phyloP scores from a whole-genome alignment of 2,329 filamentous ascomycete genomes.

The Clonostachys rhizophaga region DNA sequence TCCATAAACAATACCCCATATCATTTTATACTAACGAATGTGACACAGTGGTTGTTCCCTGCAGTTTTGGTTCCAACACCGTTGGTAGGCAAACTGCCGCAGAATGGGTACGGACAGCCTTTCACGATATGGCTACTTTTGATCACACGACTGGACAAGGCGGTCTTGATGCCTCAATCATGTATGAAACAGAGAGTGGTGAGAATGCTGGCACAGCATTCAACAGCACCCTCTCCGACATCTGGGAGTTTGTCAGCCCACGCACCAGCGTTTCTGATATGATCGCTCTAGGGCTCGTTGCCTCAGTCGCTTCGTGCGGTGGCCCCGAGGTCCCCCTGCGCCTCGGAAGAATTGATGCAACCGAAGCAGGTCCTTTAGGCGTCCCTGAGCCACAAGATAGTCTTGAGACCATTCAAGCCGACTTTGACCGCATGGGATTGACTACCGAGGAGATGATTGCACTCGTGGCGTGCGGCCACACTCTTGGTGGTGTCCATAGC shows the following conservation, averaged over 20 bases:
- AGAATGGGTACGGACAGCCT: slow-evolving; percentile 23
- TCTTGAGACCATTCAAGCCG: slow-evolving; percentile 11
- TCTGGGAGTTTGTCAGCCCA: slow-evolving; percentile 9
- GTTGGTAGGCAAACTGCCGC: slow-evolving; percentile 16
- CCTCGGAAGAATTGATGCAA: slow-evolving; percentile 18
- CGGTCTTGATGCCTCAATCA: slow-evolving; percentile 21
- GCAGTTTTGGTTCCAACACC: slow-evolving; percentile 10
- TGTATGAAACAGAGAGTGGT: slow-evolving; percentile 17
- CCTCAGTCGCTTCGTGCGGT: slow-evolving; percentile 17
- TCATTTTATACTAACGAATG: slow-evolving; percentile 1
- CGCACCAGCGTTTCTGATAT: slow-evolving; percentile 12
- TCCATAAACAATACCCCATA: neutral
- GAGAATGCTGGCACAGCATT: slow-evolving; percentile 21
- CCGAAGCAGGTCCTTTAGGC: slow-evolving; percentile 15
- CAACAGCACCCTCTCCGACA: slow-evolving; percentile 19
- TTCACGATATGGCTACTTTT: slow-evolving; percentile 20
- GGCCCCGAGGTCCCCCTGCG: slow-evolving; percentile 14
- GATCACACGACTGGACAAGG: slow-evolving; percentile 15
- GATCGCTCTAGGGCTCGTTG: slow-evolving; percentile 7
- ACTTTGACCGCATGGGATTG: slow-evolving; percentile 20
- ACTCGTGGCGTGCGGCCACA: slow-evolving; percentile 24
- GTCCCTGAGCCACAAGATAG: slow-evolving; percentile 21
- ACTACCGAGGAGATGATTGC: slow-evolving; percentile 22
- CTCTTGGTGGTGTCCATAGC: slow-evolving; percentile 35
- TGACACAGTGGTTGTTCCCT: slow-evolving; percentile 5